Conservation (phyloP, 768 basidiomycete genomes). For the Infundibulicybe gibba region DNA sequence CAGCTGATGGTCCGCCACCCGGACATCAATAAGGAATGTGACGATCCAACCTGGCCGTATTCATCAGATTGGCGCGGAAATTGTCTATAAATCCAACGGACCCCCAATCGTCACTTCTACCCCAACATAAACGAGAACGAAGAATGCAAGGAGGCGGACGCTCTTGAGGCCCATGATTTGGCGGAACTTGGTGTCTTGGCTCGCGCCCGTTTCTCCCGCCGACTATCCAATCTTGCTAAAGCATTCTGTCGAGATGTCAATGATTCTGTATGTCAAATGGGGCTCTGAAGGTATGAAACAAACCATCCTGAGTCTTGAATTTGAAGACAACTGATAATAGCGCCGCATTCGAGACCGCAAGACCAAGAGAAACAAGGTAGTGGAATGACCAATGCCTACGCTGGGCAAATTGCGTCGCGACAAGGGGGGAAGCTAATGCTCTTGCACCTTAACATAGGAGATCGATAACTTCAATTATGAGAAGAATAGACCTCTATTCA, state of each 20-base stretch:
- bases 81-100: constrained; percentile 6
- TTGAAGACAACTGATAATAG: not conserved
- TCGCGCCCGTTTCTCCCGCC: constrained; percentile 25
- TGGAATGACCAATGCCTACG: constrained; percentile 50
- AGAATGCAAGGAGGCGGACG: constrained; percentile 62
- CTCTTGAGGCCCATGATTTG: constrained; percentile 50
- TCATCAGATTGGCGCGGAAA: not conserved
- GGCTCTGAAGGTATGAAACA: not conserved
- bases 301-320: not conserved
- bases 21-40: constrained; percentile 42
- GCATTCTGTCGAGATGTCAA: constrained; percentile 34
- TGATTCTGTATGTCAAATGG: not conserved
- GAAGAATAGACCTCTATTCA: constrained; percentile 4
- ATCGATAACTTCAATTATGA: too few species aligned
- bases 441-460: constrained; percentile 31
- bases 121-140: constrained; percentile 65
- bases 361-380: constrained; percentile 48
- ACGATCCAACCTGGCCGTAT: constrained; percentile 60
- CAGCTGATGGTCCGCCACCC: constrained; percentile 31
- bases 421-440: constrained; percentile 51
- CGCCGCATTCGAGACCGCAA: constrained; percentile 17
- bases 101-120: constrained; percentile 61
- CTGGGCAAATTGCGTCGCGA: constrained; percentile 58
- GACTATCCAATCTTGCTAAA: constrained; percentile 44
- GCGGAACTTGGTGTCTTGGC: constrained; percentile 32